Evolutionary conservation across 805 yeast genomes (phyloP), one percentile per base, ranked within the genome.

Genomic region (Monosporozyma siamensis): DNA sequence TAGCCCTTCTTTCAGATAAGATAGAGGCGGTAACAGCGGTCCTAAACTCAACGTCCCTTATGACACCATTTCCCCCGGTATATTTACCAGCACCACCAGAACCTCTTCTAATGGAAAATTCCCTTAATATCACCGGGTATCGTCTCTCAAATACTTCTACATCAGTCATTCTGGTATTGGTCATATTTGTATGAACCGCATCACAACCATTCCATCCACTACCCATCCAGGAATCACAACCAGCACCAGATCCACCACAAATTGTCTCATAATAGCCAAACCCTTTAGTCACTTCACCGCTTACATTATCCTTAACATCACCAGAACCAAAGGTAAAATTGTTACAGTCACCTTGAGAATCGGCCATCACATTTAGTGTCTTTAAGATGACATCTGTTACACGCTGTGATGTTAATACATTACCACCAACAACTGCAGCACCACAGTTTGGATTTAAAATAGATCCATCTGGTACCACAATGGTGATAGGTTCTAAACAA

Each of bases 221-320:
- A 1, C 90, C 88, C 54, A 65, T 52, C 71, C 74, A 53, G 47
- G 63, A 49, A 49, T 58, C 60, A 7, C 56, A 55, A 6, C 76
- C 75, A 2, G 97, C 97, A 39, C 97, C 97, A 35, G 88, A 83
- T 1, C 97, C 97, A 46, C 97, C 97, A 45, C 95, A 92, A 46
- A 89, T 87, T 0, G 97, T 89, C 59, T 88, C 96, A 59, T 88
- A 88, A 60, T 88, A 88, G 0, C 96, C 95, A 61, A 86, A 87
- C 0, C 89, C 87, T 7, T 70, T 63, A 61, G 71, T 67, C 7
- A 41, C 40, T 6, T 47, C 51, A 47, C 76, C 54, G 56, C 79
- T 67, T 63, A 70, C 57, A 9, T 63, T 65, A 43, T 61, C 66
- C 44, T 74, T 72, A 38, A 87, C 90, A 48, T 80, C 85, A 47